These are phyloP conservation scores for Favolaschia claudopus DNA, from an alignment of 768 basidiomycete genomes.

Conservation along the genomic window DNA sequence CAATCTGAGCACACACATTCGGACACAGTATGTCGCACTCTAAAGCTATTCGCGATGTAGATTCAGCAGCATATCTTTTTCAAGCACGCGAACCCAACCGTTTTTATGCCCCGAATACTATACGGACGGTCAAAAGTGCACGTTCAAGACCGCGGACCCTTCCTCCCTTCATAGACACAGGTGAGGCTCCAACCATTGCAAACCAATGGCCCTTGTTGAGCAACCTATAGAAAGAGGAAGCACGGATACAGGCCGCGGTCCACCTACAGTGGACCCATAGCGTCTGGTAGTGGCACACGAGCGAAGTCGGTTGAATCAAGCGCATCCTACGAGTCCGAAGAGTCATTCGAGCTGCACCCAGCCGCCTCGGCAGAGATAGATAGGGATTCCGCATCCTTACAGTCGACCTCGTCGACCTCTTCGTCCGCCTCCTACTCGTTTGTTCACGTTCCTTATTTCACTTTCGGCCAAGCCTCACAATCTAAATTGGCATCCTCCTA, in stretches of 20 bases:
- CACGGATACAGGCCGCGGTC: conserved; percentile 9
- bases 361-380: background rate
- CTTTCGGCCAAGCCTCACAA: conserved; percentile 1
- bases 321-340: conserved; percentile 16
- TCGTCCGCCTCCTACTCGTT: background rate
- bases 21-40: conserved; percentile 16
- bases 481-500: background rate
- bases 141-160: conserved; percentile 16
- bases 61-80: background rate
- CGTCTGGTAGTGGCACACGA: conserved; percentile 15
- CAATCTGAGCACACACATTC: conserved; percentile 20
- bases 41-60: background rate
- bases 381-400: too few relatives aligned
- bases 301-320: conserved; percentile 9
- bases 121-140: conserved; percentile 15
- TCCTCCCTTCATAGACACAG: conserved; percentile 19
- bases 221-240: too few relatives aligned
- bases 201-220: too few relatives aligned
- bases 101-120: conserved; percentile 14
- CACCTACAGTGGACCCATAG: background rate
- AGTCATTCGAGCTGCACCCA: conserved; percentile 16
- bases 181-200: too few relatives aligned
- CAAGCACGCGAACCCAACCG: conserved; percentile 9
- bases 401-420: too few relatives aligned
- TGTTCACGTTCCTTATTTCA: conserved; percentile 4